Evolutionary conservation across 1,284 basidiomycete species (phyloP).

Genomic region (Ustanciosporium gigantosporum): DNA sequence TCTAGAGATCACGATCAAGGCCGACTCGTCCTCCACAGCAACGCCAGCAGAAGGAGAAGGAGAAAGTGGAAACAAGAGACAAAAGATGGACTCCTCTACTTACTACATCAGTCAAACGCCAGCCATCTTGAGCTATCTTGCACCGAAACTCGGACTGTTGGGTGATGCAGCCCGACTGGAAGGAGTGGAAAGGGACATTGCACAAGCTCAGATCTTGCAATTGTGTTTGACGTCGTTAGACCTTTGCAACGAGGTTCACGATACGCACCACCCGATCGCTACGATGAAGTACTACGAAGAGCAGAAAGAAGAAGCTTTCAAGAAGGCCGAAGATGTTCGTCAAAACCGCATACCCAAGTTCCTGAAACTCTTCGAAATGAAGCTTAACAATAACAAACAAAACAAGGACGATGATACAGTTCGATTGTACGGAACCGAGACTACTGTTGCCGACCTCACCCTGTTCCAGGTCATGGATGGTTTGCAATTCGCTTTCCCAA

Average conservation of each 20-base stretch:
- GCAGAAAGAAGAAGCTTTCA: constrained; percentile 62
- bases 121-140: constrained; percentile 64
- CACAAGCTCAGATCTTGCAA: constrained; percentile 61
- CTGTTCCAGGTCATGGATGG: constrained; percentile 64
- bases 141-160: constrained; percentile 60
- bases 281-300: constrained; percentile 63
- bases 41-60: too few species aligned
- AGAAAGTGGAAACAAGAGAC: not conserved
- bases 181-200: constrained; percentile 23
- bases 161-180: constrained; percentile 26
- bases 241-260: constrained; percentile 63
- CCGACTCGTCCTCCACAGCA: too few species aligned
- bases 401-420: too few species aligned
- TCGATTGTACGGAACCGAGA: constrained; percentile 62
- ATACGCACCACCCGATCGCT: constrained; percentile 40
- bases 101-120: constrained; percentile 63
- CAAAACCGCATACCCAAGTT: constrained; percentile 65
- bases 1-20: constrained; percentile 28
- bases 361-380: constrained; percentile 62
- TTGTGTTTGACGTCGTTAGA: constrained; percentile 64
- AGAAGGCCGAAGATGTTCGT: constrained; percentile 63
- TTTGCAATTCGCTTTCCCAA: constrained; percentile 66
- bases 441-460: constrained; percentile 65
- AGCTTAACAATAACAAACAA: constrained; percentile 57
- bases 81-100: not conserved